Evolutionary conservation across 2,329 filamentous ascomycete genomes (phyloP).

Genomic region (Verticillium nonalfalfae): DNA sequence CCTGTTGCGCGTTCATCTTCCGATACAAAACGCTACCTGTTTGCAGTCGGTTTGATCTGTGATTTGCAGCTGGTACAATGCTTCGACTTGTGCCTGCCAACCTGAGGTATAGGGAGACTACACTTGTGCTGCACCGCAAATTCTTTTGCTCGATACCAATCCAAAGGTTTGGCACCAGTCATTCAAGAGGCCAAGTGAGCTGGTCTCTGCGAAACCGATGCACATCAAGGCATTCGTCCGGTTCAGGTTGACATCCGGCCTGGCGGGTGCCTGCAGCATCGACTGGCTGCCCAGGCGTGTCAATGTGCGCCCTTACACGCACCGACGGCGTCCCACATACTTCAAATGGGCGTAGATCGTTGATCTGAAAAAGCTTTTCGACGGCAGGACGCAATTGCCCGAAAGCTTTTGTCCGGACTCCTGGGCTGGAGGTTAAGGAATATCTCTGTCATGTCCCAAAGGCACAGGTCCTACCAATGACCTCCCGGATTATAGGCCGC

Average conservation of each 20-base stretch:
- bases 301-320: not conserved
- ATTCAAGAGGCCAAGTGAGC: not conserved
- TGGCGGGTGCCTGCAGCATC: conserved; percentile 1
- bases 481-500: conserved; percentile 1
- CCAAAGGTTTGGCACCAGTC: not conserved
- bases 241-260: not conserved
- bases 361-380: not conserved
- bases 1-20: too few species aligned
- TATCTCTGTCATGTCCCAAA: not conserved
- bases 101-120: too few species aligned
- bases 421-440: not conserved
- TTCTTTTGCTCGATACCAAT: too few species aligned
- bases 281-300: not conserved
- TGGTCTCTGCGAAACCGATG: not conserved
- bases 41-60: too few species aligned
- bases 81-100: not conserved
- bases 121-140: too few species aligned
- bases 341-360: not conserved
- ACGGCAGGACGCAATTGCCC: not conserved
- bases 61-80: too few species aligned
- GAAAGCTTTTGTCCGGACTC: not conserved
- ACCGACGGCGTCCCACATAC: not conserved
- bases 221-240: not conserved
- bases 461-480: not conserved
- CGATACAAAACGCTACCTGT: too few species aligned